These are phyloP conservation scores for Tuctoria greenei DNA, from an alignment of 176 grass and related monocot species.

Conservation along the genomic window DNA sequence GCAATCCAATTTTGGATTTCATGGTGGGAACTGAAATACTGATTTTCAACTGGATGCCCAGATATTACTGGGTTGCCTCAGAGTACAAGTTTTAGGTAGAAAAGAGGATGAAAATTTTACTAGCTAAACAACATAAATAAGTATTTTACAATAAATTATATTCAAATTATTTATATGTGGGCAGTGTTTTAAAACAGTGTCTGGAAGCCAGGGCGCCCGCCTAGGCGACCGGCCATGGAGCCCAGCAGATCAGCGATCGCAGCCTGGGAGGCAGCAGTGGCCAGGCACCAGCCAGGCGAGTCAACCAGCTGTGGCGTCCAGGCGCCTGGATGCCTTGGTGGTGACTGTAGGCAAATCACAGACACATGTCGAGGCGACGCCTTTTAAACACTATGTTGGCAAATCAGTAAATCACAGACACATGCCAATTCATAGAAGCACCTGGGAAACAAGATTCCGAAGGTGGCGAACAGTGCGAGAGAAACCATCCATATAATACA, in stretches of 20 bases:
- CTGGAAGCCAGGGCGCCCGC: no score
- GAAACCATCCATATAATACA: constrained; percentile 97
- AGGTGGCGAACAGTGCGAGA: constrained; percentile 84
- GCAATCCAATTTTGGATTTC: neutral
- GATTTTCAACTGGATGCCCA: constrained; percentile 9
- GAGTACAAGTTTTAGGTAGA: neutral
- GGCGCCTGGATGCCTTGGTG: no score
- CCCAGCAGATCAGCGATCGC: no score
- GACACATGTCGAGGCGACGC: no score
- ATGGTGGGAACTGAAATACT: neutral
- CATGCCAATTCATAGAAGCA: constrained; percentile 20
- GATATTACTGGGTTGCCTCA: neutral
- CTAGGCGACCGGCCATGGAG: no score
- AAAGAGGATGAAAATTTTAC: neutral
- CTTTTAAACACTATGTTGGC: no score
- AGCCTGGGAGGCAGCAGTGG: no score
- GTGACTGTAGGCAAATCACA: no score
- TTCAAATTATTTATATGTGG: constrained; percentile 10
- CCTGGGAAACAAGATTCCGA: constrained; percentile 93
- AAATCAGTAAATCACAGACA: neutral
- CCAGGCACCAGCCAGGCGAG: no score
- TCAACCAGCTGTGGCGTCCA: no score
- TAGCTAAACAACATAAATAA: constrained; percentile 4
- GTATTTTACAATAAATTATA: constrained; percentile 7
- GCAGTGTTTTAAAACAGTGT: no score